Evolutionary conservation across 805 yeast species (phyloP).

Genomic region (Candida khao-thaluensis): DNA sequence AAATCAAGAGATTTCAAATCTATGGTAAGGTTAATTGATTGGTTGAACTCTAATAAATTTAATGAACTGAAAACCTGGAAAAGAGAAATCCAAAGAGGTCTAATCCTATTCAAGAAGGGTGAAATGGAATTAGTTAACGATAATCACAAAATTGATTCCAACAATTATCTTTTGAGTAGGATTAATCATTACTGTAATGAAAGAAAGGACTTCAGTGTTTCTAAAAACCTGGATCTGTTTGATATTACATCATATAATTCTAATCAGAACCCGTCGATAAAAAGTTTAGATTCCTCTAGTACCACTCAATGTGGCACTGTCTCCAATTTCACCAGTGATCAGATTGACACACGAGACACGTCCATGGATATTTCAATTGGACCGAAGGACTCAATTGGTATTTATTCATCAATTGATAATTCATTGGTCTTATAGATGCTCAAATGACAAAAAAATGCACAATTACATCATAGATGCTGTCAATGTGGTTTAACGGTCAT

Average conservation of each 20-base stretch:
- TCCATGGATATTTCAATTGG: no score
- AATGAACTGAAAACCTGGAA: conserved; percentile 20
- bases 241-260: no score
- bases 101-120: conserved; percentile 50
- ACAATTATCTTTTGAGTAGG: not conserved
- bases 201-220: not conserved
- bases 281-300: no score
- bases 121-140: conserved; percentile 48
- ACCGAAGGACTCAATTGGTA: no score
- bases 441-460: not conserved
- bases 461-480: conserved; percentile 4
- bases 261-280: no score
- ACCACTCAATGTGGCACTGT: no score
- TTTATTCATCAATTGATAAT: no score
- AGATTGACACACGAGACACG: no score
- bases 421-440: no score
- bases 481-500: not conserved
- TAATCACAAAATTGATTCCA: not conserved
- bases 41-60: not conserved
- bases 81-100: conserved; percentile 53
- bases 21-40: conserved; percentile 17
- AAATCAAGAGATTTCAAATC: conserved; percentile 20
- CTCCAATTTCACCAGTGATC: no score
- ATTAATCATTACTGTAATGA: not conserved
- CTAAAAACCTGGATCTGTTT: not conserved